Base-by-base conservation (phyloP, 441 rosid genomes). In the Populus hybrid region DNA sequence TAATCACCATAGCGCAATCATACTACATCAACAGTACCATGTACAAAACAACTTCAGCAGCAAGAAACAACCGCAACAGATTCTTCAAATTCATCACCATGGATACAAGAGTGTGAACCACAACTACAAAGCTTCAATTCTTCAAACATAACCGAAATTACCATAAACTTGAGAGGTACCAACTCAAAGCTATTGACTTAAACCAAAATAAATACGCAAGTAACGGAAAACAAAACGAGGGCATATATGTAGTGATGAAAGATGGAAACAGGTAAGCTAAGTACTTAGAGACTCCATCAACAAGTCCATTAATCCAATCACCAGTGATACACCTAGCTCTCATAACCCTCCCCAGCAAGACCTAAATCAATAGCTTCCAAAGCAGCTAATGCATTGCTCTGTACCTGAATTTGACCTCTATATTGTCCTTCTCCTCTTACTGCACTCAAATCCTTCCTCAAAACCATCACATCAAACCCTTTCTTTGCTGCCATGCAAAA, bases 371-470 rank as follows among this genome's bases (percentile, higher is more conserved):
- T 93, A 7, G 98, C 97, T 78, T 95, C 99, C 74, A 95, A 83
- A 80, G 95, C 98, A 82, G 99, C 99, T 75, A 95, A 86, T 36
- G 98, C 99, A 76, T 91, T 95, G 75, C 98, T 95, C 82, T 91
- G 98, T 64, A 95, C 76, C 85, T 93, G 99, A 82, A 95, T 95
- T 20, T 95, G 98, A 76, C 97, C 98, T 71, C 98, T 89, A 79
- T 93, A 91, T 73, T 92, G 97, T 23, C 99, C 96, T 82, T 93
- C 99, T 68, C 98, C 99, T 84, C 99, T 89, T 20, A 93, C 74
- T 1, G 99, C 96, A 81, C 98, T 95, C 80, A 88, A 9, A 81
- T 95, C 99, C 79, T 80, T 95, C 87, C 92, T 97, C 76, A 95
- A 92, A 84, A 95, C 95, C 77, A 89, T 31, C 53, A 95, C 97